Evolutionary conservation across 352 stramenopile genomes (phyloP).

Genomic region (Phytophthora chlamydospora): DNA sequence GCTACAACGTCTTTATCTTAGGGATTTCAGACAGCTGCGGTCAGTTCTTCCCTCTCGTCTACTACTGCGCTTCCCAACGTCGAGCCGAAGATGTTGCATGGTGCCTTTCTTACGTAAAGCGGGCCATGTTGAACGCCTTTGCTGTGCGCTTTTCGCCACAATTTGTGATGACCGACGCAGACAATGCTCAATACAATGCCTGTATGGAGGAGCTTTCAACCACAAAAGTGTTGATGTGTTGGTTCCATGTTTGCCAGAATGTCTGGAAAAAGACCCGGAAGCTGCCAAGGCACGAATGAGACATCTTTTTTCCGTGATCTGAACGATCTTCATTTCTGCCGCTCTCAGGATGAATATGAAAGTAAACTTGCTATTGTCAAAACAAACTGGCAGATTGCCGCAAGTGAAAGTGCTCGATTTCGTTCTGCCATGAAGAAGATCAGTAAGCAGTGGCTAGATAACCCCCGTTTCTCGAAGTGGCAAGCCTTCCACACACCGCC

Average conservation of each 20-base stretch:
- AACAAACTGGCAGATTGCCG: neutral
- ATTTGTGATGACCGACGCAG: slow-evolving; percentile 8
- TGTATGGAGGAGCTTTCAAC: neutral
- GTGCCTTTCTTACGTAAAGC: slow-evolving; percentile 14
- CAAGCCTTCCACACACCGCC: slow-evolving; percentile 9
- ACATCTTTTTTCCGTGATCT: slow-evolving; percentile 5
- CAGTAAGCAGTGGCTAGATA: slow-evolving; percentile 10
- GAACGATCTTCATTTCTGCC: slow-evolving; percentile 9
- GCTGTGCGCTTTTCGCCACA: neutral
- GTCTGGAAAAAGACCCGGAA: slow-evolving; percentile 4
- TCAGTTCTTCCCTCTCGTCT: slow-evolving; percentile 4
- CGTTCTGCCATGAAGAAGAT: neutral
- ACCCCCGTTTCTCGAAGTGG: slow-evolving; percentile 2
- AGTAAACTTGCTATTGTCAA: neutral
- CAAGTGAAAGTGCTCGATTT: neutral
- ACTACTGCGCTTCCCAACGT: slow-evolving; percentile 12
- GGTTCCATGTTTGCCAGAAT: slow-evolving; percentile 18
- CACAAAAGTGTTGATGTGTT: slow-evolving; percentile 10
- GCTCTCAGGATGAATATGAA: slow-evolving; percentile 1
- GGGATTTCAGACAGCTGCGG: slow-evolving; percentile 7
- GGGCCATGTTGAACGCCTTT: neutral
- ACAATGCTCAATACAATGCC: slow-evolving; percentile 11
- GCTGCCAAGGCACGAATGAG: neutral
- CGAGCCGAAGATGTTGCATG: slow-evolving; percentile 8
- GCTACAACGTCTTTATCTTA: slow-evolving; percentile 6